Conservation (phyloP, 805 yeast genomes). For the Candida koratica region DNA sequence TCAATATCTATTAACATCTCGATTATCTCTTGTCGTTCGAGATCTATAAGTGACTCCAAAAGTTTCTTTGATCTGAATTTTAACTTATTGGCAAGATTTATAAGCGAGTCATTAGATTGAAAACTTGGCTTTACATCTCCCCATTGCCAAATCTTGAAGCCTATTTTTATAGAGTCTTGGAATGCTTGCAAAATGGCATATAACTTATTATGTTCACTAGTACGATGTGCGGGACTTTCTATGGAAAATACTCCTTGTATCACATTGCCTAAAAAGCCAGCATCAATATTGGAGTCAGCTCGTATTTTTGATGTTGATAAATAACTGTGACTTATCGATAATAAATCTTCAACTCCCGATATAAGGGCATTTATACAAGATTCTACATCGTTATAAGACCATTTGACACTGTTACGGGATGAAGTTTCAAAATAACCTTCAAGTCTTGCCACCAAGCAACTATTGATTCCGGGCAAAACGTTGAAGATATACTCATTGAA, state of each 20-base stretch:
- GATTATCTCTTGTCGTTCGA: conserved; percentile 71
- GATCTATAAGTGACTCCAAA: conserved; percentile 56
- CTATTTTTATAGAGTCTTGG: conserved; percentile 51
- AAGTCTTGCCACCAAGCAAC: conserved; percentile 44
- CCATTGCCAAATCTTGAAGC: conserved; percentile 69
- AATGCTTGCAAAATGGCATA: conserved; percentile 59
- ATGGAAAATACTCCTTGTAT: conserved; percentile 77
- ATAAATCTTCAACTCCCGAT: conserved; percentile 64
- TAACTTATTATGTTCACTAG: conserved; percentile 51
- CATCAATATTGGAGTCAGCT: conserved; percentile 25
- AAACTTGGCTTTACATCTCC: conserved; percentile 41
- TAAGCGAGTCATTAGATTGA: conserved; percentile 20
- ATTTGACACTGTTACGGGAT: conserved; percentile 14
- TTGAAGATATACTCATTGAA: conserved; percentile 53
- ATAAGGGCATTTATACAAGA: conserved; percentile 42
- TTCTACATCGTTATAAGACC: conserved; percentile 30
- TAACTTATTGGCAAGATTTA: conserved; percentile 49
- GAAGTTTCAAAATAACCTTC: conserved; percentile 24
- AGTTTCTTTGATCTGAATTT: conserved; percentile 67
- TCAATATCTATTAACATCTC: conserved; percentile 55
- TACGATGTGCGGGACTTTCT: conserved; percentile 54
- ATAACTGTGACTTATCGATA: conserved; percentile 56
- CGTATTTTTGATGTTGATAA: conserved; percentile 34
- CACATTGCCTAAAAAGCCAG: conserved; percentile 55
- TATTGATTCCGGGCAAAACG: conserved; percentile 51